A percentile compares a stretch with the other conserved stretches of the same genome.
Conservation (phyloP, 345 rosid species). For the Hirschfeldia incana region DNA sequence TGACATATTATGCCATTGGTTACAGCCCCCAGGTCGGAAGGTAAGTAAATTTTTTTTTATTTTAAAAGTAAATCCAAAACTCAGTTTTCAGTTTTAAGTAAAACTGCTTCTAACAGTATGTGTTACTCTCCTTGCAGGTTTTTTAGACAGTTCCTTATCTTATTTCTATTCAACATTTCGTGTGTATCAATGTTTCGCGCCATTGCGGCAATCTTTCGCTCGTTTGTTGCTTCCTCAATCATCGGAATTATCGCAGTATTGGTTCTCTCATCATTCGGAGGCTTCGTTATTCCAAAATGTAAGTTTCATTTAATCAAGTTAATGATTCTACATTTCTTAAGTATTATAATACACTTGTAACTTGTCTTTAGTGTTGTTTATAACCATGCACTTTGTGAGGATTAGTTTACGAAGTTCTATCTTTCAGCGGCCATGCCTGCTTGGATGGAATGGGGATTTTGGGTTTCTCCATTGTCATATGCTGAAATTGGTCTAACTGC, state of each 20-base stretch:
- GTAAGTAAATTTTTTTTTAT: not conserved
- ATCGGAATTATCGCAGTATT: slow-evolving; percentile 41
- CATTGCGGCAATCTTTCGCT: slow-evolving; percentile 48
- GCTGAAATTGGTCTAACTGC: slow-evolving; percentile 62
- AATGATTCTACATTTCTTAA: too few species aligned
- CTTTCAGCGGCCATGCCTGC: slow-evolving; percentile 50
- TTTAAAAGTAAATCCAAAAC: not conserved
- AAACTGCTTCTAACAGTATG: not conserved
- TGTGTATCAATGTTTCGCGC: slow-evolving; percentile 55
- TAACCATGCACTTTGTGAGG: not conserved
- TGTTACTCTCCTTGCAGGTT: slow-evolving; percentile 43
- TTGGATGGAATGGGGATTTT: slow-evolving; percentile 74
- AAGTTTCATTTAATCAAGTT: slow-evolving; percentile 1
- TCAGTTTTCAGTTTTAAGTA: not conserved
- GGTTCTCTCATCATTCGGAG: slow-evolving; percentile 54
- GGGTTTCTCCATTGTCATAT: slow-evolving; percentile 72
- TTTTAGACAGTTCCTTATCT: slow-evolving; percentile 54
- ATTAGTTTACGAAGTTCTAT: not conserved
- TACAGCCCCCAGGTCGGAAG: slow-evolving; percentile 17
- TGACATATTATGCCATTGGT: slow-evolving; percentile 58
- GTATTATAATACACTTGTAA: not conserved
- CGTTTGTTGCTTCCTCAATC: slow-evolving; percentile 51
- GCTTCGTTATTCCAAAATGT: slow-evolving; percentile 58
- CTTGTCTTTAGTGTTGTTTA: not conserved
- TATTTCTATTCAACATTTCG: slow-evolving; percentile 52